Evolutionary conservation across 257 asterid genomes (phyloP), one percentile per base, ranked within the genome.

Genomic region (Linderniella brevidens): DNA sequence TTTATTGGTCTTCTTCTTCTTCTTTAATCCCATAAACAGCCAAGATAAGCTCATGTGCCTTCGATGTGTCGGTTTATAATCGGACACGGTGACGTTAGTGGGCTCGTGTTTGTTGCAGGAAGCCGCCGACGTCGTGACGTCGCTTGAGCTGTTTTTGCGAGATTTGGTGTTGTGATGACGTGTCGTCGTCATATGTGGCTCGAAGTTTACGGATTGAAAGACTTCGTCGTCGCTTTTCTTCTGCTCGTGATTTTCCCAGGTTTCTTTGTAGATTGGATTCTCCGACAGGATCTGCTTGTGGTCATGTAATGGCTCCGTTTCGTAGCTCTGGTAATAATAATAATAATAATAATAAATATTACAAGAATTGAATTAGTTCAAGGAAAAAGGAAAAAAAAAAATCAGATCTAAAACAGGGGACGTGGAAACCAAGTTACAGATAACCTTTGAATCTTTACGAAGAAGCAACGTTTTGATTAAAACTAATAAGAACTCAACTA

Each of bases 11-110:
- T 73, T 81, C 71, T 47, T 68, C 66, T 77, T 81, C 80, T 62
- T 77, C 62, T 75, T 78, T n/a, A 78, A 55, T 60, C 64, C 60
- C 1, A 88, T 84, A 19, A 81, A 81, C 63, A 78, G 44, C 90
- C 93, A 70, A 0, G 84, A 72, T 3, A 78, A 63, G 42, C 52
- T 63, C 58, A 64, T 73, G 58, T 50, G 66, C 59, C 56, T 78
- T 0, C 78, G 60, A 17, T 78, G 82, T 0, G 69, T 79, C 0
- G 77, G 66, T 52, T 78, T 76, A 4, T 85, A 68, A 48, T 63
- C 48, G 10, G 86, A 86, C 15, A 72, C 74, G 19, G 64, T 53
- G 13, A 67, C 37, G 19, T 70, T 77, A 0, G 76, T 71, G 39
- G 86, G 86, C 62, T 52, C 65, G 59, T 72, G 73, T 40, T 59